phyloP scores from a whole-genome alignment of 805 yeast species.

The Starmerella geochares region DNA sequence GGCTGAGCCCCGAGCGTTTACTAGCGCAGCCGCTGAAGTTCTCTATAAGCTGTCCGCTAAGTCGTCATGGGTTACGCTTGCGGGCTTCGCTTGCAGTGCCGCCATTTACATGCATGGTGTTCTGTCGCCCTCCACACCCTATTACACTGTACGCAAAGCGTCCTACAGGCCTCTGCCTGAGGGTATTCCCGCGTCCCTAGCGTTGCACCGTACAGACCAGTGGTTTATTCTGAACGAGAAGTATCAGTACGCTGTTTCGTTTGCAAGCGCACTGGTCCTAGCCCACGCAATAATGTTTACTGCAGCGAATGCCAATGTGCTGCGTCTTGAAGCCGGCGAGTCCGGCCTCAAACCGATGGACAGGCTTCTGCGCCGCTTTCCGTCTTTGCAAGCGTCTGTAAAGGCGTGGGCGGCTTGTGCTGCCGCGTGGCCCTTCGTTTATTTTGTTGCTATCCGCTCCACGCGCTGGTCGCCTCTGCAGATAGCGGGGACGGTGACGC shows the following conservation, averaged over 20 bases:
- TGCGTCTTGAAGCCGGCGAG: neutral
- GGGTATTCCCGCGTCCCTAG: conserved; percentile 17
- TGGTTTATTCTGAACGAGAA: conserved; percentile 16
- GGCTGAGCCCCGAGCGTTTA: neutral
- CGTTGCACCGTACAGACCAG: conserved; percentile 14
- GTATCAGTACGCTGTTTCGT: conserved; percentile 7
- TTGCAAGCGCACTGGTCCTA: neutral
- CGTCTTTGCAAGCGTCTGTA: neutral
- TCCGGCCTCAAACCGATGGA: conserved; percentile 4
- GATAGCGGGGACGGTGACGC: conserved; percentile 5
- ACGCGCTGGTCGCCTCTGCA: neutral
- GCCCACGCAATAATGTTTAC: neutral
- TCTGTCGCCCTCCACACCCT: neutral
- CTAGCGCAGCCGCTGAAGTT: neutral
- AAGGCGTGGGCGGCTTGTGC: neutral
- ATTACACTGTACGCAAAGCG: conserved; percentile 6
- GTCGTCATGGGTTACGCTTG: neutral
- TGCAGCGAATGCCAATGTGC: neutral
- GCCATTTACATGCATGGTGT: neutral
- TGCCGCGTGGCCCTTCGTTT: conserved; percentile 8
- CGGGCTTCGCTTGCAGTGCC: neutral
- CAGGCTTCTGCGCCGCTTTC: conserved; percentile 5
- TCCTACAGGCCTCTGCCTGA: conserved; percentile 5
- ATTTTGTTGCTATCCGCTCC: conserved; percentile 6
- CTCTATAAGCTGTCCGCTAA: neutral